Evolutionary conservation across 2,329 filamentous ascomycete species (phyloP).

Genomic region (Colletotrichum sp.): DNA sequence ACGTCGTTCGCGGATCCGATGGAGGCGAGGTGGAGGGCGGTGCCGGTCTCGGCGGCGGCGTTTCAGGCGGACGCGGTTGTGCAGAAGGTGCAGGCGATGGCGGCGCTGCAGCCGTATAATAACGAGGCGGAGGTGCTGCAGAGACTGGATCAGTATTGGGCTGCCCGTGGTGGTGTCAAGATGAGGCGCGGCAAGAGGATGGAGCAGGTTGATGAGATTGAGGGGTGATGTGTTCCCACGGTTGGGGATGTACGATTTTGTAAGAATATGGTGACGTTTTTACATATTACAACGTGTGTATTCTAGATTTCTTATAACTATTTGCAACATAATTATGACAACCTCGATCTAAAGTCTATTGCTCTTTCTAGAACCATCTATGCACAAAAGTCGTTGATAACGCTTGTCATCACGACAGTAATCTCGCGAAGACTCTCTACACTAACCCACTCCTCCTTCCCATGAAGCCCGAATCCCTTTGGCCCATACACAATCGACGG

Average conservation of each 20-base stretch:
- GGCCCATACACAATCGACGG: conserved; percentile 52
- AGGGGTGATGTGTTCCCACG: neutral
- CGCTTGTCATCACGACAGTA: conserved; percentile 25
- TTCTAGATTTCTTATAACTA: neutral
- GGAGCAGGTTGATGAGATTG: neutral
- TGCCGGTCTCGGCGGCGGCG: neutral
- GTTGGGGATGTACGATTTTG: neutral
- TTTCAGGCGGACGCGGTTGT: neutral
- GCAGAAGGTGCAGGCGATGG: conserved; percentile 9
- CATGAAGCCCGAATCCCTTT: conserved; percentile 51
- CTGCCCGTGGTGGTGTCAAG: neutral
- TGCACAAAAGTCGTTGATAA: conserved; percentile 33
- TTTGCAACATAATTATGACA: neutral
- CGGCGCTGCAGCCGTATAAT: conserved; percentile 13
- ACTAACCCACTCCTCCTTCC: conserved; percentile 54
- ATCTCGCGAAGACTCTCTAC: conserved; percentile 44
- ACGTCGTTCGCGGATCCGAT: conserved; percentile 40
- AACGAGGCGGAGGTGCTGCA: neutral
- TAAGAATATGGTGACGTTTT: neutral
- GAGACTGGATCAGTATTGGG: neutral
- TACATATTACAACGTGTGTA: neutral
- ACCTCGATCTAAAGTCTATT: neutral
- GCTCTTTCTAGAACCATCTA: neutral
- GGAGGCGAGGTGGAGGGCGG: conserved; percentile 35
- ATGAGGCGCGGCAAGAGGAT: conserved; percentile 24